Evolutionary conservation across 2,329 filamentous ascomycete species (phyloP).

Genomic region (Plenodomus biglobosus): DNA sequence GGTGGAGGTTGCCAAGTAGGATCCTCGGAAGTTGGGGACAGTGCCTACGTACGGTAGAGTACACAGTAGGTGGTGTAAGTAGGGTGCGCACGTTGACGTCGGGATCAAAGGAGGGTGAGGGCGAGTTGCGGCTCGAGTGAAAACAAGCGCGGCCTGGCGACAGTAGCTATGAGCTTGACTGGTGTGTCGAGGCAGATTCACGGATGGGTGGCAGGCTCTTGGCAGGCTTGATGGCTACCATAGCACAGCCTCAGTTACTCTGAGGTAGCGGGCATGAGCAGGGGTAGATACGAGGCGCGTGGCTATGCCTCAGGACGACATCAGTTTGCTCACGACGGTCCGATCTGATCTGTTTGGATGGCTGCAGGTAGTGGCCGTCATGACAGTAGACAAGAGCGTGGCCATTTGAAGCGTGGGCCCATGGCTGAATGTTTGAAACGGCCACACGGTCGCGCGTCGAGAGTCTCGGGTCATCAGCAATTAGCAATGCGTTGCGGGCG

Average conservation of each 20-base stretch:
- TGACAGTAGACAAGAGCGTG: no score
- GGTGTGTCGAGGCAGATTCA: constrained; percentile 41
- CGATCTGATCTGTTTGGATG: constrained; percentile 4
- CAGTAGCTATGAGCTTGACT: constrained; percentile 31
- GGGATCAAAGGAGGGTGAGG: constrained; percentile 15
- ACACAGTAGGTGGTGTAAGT: no score
- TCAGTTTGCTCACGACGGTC: constrained; percentile 8
- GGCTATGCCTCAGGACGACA: constrained; percentile 27
- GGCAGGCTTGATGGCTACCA: constrained; percentile 29
- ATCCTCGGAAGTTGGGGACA: constrained; percentile 1
- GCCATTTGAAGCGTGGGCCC: no score
- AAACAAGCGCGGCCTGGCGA: constrained; percentile 37
- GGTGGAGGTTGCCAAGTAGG: constrained; percentile 33
- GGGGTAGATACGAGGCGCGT: constrained; percentile 18
- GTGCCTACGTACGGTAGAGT: no score
- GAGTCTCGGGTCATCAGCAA: constrained; percentile 10
- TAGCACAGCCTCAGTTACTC: constrained; percentile 40
- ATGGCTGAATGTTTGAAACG: no score
- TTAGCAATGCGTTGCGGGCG: constrained; percentile 25
- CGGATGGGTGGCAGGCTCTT: constrained; percentile 33
- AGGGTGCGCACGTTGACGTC: background rate
- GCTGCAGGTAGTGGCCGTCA: background rate
- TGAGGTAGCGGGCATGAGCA: constrained; percentile 21
- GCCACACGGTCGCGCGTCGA: constrained; percentile 2
- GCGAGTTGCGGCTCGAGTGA: constrained; percentile 20